Conservation (phyloP, 352 stramenopile genomes). For the Elongisporangium anandrum region DNA sequence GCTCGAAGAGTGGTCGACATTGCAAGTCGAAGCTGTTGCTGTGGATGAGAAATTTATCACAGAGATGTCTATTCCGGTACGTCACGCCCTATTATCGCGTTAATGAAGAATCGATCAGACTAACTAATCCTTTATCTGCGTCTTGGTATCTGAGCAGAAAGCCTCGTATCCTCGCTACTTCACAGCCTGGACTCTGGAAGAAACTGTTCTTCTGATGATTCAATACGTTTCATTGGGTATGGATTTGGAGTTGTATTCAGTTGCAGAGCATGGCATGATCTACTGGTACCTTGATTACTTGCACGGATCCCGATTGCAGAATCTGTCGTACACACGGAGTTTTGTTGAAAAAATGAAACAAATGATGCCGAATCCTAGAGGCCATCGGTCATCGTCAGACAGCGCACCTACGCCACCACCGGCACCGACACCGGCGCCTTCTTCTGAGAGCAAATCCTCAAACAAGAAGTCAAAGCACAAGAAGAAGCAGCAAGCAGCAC, state of each 20-base stretch:
- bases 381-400: constrained; percentile 8
- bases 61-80: constrained; percentile 81
- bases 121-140: not conserved
- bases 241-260: constrained; percentile 75
- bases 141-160: constrained; percentile 33
- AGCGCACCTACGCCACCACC: not conserved
- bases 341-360: constrained; percentile 83
- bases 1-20: constrained; percentile 73
- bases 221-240: constrained; percentile 74
- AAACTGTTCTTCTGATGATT: constrained; percentile 70
- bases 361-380: constrained; percentile 26
- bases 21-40: constrained; percentile 63
- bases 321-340: constrained; percentile 71
- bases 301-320: constrained; percentile 76
- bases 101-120: not conserved
- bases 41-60: constrained; percentile 79
- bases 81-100: constrained; percentile 1
- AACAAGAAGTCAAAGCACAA: constrained; percentile 47
- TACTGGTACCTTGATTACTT: constrained; percentile 87
- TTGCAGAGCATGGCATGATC: constrained; percentile 61
- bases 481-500: constrained; percentile 18
- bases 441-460: constrained; percentile 14
- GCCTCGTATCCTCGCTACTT: constrained; percentile 74
- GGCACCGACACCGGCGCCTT: constrained; percentile 4
- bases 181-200: constrained; percentile 77